Evolutionary conservation across 192 early-diverging fungal species (phyloP).

Genomic region (Polychytrium aggregatum): DNA sequence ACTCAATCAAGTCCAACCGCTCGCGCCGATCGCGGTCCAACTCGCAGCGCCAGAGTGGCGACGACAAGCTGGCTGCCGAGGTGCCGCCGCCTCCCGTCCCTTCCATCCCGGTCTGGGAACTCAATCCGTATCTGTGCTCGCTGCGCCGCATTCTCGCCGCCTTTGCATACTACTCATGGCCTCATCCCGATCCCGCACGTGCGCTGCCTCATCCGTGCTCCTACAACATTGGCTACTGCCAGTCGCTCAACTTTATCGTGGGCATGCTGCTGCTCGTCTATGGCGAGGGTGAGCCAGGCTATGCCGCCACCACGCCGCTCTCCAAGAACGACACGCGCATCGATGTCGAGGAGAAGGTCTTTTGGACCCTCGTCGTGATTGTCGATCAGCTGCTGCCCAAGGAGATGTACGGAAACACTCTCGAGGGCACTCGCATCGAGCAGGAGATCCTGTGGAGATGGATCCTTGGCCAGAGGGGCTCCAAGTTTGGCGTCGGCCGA

Average conservation of each 20-base stretch:
- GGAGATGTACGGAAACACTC: slow-evolving; percentile 61
- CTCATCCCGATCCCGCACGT: slow-evolving; percentile 17
- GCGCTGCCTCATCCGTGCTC: slow-evolving; percentile 16
- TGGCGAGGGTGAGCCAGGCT: slow-evolving; percentile 4
- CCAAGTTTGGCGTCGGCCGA: slow-evolving; percentile 33
- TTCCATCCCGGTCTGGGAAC: too few relatives aligned
- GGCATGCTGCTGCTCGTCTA: slow-evolving; percentile 60
- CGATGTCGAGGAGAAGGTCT: slow-evolving; percentile 60
- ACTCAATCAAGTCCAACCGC: too few relatives aligned
- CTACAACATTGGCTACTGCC: slow-evolving; percentile 70
- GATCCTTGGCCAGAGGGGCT: slow-evolving; percentile 24
- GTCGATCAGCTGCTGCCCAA: slow-evolving; percentile 62
- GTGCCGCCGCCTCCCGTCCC: too few relatives aligned
- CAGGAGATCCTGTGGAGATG: slow-evolving; percentile 54
- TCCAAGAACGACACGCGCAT: slow-evolving; percentile 4
- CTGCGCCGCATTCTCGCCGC: slow-evolving; percentile 58
- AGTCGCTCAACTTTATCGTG: slow-evolving; percentile 70
- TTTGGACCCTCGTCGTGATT: slow-evolving; percentile 67
- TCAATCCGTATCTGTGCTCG: slow-evolving; percentile 32
- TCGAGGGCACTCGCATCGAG: slow-evolving; percentile 62
- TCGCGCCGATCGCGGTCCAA: too few relatives aligned
- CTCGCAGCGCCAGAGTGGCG: too few relatives aligned
- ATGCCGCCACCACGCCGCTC: slow-evolving; percentile 6
- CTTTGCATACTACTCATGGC: slow-evolving; percentile 58
- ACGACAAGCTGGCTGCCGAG: too few relatives aligned